Evolutionary conservation across 306 rosid genomes (phyloP).

Genomic region (Prunus mira): DNA sequence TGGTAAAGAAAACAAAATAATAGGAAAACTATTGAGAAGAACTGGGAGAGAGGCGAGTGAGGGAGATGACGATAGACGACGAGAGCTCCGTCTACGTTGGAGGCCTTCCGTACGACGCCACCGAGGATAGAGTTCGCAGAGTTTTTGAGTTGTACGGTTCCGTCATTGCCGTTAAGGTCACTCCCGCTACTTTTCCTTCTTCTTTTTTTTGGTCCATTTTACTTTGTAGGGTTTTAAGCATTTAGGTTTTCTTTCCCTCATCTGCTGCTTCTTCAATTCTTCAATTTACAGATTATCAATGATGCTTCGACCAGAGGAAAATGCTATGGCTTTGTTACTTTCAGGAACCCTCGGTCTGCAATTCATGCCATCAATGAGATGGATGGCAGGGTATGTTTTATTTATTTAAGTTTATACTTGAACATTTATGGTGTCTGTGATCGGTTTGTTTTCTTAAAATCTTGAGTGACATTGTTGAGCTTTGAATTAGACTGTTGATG

Average conservation of each 20-base stretch:
- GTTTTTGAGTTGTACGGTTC: slow-evolving; percentile 80
- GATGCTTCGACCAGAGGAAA: slow-evolving; percentile 72
- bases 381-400: slow-evolving; percentile 81
- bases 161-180: slow-evolving; percentile 81
- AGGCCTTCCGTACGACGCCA: slow-evolving; percentile 75
- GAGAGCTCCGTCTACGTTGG: slow-evolving; percentile 87
- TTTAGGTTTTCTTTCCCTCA: neutral
- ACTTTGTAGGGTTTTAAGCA: slow-evolving; percentile 1
- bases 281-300: slow-evolving; percentile 65
- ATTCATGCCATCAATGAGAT: slow-evolving; percentile 76
- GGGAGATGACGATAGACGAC: slow-evolving; percentile 73
- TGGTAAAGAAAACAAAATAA: too few species aligned
- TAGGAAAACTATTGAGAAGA: neutral
- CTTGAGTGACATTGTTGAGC: slow-evolving; percentile 24
- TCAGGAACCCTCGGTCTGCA: slow-evolving; percentile 84
- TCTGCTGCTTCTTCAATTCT: neutral
- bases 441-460: slow-evolving; percentile 18
- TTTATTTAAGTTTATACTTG: neutral
- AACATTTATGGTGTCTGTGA: neutral
- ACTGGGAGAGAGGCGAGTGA: neutral
- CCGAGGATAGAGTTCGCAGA: slow-evolving; percentile 60
- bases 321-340: slow-evolving; percentile 92
- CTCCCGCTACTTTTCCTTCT: neutral
- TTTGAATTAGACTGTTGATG: slow-evolving; percentile 69
- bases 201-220: neutral